phyloP scores from a whole-genome alignment of 169 alveolate genomes.

The Babesia bovis region DNA sequence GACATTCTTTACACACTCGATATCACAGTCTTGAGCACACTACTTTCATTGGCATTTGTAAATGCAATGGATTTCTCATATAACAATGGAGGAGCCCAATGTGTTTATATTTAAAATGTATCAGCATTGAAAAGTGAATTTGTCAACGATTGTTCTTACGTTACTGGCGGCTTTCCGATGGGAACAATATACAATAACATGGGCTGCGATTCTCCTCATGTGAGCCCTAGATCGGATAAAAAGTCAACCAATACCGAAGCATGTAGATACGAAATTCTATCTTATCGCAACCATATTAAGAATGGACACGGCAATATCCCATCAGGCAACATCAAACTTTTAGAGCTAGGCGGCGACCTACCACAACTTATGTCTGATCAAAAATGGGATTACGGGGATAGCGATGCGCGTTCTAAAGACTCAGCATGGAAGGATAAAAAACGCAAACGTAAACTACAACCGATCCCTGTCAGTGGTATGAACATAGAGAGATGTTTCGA shows the following conservation, averaged over 20 bases:
- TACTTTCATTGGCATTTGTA: too few relatives aligned
- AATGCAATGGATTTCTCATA: too few relatives aligned
- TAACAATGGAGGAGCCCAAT: too few relatives aligned
- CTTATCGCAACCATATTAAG: neutral
- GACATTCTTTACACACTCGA: too few relatives aligned
- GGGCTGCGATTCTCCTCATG: neutral
- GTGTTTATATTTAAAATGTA: too few relatives aligned
- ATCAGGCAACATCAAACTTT: conserved; percentile 2
- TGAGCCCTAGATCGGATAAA: neutral
- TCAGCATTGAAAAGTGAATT: too few relatives aligned
- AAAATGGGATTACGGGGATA: neutral
- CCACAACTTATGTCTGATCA: conserved; percentile 4
- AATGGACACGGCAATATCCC: neutral
- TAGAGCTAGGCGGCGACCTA: conserved; percentile 39
- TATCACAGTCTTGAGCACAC: too few relatives aligned
- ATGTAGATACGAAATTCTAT: conserved; percentile 27
- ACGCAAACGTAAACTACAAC: neutral
- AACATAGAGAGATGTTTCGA: conserved; percentile 22
- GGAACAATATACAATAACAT: neutral
- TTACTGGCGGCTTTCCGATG: too few relatives aligned
- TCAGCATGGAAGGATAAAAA: neutral
- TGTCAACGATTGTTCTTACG: too few relatives aligned
- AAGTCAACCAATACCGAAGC: neutral
- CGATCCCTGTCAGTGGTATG: neutral
- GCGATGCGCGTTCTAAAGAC: neutral